Evolutionary conservation across 2,329 filamentous ascomycete species (phyloP), one percentile per base, ranked within the genome.

Genomic region (Bimuria novae-zelandiae): DNA sequence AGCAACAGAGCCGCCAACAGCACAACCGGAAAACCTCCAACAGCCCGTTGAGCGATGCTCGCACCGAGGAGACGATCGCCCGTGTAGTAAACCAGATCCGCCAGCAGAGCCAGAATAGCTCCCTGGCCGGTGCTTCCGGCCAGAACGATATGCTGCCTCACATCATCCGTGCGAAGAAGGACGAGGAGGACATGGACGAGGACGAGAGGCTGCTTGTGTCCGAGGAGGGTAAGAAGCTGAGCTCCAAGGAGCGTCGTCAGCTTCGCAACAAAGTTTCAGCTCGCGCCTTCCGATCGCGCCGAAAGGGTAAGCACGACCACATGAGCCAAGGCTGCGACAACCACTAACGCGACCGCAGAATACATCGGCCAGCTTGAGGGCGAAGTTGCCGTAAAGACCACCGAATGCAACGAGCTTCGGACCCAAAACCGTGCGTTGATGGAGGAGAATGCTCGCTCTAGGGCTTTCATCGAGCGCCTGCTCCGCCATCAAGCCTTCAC

Each of bases 211-310:
- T 97, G 8, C 81, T 97, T 42, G 91, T 91, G n/a, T 97, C 92
- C 56, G 94, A 99, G 68, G 93, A 97, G 77, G 94, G 93, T 67
- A 99, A 99, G 87, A 97, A 97, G 80, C 84, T 99, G n/a, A 94
- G 88, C 76, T 96, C 91, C 81, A 97, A 97, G 79, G 92, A 97
- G 77, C 88, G 94, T 55, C 88, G 94, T 62, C 94, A 97, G 76
- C 83, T 99, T n/a, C 86, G 94, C 60, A 99, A 99, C 84, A 99
- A 99, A 79, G 94, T 99, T 4, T 99, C 94, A 36, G 94, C 94
- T 57, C 90, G 94, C 63, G 93, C 93, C 46, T 99, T 99, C 86
- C 89, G 94, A 51, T 97, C 92, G n/a, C 84, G 94, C 66, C 89
- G 94, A 82, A 99, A 99, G 83, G 93, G 93, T 97, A 86, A 81